A percentile compares a stretch with the other conserved stretches of the same genome.
These are phyloP conservation scores for Diatrype stigma DNA, from an alignment of 2,329 filamentous ascomycete species.

Conservation along the genomic window DNA sequence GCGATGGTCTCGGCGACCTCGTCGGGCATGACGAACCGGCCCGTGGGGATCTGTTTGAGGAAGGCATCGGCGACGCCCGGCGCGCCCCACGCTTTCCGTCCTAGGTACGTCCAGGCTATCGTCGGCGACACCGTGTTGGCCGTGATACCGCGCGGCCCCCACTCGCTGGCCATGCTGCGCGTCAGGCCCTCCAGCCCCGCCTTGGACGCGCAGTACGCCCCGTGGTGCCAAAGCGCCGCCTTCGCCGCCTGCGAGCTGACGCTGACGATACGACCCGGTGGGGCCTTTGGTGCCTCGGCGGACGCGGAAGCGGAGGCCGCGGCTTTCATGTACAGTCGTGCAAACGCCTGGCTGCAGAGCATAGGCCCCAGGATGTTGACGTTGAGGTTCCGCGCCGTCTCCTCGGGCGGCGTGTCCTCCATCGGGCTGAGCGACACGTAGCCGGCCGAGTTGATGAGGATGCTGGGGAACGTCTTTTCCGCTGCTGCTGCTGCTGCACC, in stretches of 20 bases:
- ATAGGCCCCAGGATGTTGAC: slow-evolving; percentile 42
- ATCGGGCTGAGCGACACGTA: slow-evolving; percentile 42
- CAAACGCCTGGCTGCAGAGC: slow-evolving; percentile 41
- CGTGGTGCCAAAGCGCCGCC: slow-evolving; percentile 39
- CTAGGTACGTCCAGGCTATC: slow-evolving; percentile 42
- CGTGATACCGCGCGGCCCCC: slow-evolving; percentile 40
- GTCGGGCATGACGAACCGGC: slow-evolving; percentile 33
- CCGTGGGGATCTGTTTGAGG: slow-evolving; percentile 33
- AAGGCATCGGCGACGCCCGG: slow-evolving; percentile 30
- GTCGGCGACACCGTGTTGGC: slow-evolving; percentile 42
- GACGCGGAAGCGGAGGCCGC: slow-evolving; percentile 4
- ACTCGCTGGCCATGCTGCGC: slow-evolving; percentile 42
- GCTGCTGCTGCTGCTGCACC: neutral
- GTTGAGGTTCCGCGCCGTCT: slow-evolving; percentile 37
- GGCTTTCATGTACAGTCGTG: slow-evolving; percentile 33
- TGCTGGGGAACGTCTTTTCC: slow-evolving; percentile 13
- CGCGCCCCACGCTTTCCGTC: slow-evolving; percentile 38
- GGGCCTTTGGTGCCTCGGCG: slow-evolving; percentile 13
- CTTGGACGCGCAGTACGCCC: slow-evolving; percentile 44
- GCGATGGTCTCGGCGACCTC: slow-evolving; percentile 35
- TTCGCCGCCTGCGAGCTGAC: slow-evolving; percentile 43
- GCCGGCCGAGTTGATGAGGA: slow-evolving; percentile 30
- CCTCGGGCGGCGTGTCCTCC: slow-evolving; percentile 36
- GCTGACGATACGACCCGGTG: slow-evolving; percentile 40
- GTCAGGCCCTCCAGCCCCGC: slow-evolving; percentile 40